Evolutionary conservation across 1,139 yeast species (phyloP).

Genomic region (Yamadazyma triangularis): DNA sequence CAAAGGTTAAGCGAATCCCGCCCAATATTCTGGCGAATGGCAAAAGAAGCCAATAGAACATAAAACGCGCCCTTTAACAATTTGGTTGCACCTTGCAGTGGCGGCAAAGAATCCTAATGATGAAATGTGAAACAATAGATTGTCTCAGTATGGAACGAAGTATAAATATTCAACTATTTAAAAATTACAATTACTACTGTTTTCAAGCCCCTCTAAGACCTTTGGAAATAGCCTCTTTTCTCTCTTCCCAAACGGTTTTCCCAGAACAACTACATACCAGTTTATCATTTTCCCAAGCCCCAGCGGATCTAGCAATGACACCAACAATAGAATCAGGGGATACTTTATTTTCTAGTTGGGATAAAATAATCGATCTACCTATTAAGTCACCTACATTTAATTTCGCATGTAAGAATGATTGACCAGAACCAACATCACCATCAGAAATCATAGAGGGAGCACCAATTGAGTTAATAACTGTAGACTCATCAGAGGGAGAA

Average conservation of each 20-base stretch:
- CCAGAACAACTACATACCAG: constrained; percentile 94
- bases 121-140: too few species aligned
- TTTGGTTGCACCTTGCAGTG: too few species aligned
- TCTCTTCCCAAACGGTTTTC: constrained; percentile 93
- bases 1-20: too few species aligned
- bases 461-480: constrained; percentile 38
- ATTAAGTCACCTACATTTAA: constrained; percentile 60
- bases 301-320: constrained; percentile 93
- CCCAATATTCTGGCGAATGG: too few species aligned
- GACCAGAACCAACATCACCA: constrained; percentile 46
- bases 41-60: too few species aligned
- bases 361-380: constrained; percentile 75
- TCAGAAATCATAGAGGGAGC: constrained; percentile 21
- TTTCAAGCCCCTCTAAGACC: constrained; percentile 6
- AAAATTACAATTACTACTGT: too few species aligned
- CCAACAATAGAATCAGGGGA: constrained; percentile 59
- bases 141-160: too few species aligned
- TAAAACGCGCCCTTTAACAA: too few species aligned
- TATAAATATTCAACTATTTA: too few species aligned
- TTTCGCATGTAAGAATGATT: constrained; percentile 57
- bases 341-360: constrained; percentile 36
- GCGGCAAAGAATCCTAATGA: too few species aligned
- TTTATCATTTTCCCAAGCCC: constrained; percentile 94
- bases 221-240: constrained; percentile 43
- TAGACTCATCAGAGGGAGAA: constrained; percentile 26